A percentile compares a stretch with the other conserved stretches of the same genome.
Conservation (phyloP, 1,139 yeast genomes). For the Maudiozyma humilis region DNA sequence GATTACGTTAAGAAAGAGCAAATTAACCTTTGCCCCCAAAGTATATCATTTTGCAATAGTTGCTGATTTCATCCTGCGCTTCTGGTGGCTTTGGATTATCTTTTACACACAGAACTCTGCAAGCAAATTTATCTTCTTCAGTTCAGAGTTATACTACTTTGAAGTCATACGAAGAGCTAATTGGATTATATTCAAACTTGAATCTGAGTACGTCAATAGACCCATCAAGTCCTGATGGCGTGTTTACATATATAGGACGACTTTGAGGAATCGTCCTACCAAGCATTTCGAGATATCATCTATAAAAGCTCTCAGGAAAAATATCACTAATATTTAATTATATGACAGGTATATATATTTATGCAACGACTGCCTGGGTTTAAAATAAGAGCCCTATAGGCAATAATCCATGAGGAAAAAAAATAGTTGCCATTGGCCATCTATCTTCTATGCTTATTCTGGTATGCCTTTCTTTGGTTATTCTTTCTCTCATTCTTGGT, state of each 20-base stretch:
- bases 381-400: too few species aligned
- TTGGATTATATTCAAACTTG: constrained; percentile 82
- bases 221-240: constrained; percentile 4
- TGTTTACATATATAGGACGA: too few species aligned
- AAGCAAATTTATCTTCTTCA: constrained; percentile 33
- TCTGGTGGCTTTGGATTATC: constrained; percentile 60
- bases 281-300: too few species aligned
- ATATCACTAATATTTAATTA: not conserved
- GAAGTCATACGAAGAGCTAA: constrained; percentile 79
- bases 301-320: too few species aligned
- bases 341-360: not conserved
- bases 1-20: constrained; percentile 31
- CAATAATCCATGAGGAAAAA: not conserved
- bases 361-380: not conserved
- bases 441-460: constrained; percentile 31
- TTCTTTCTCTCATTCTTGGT: constrained; percentile 69
- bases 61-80: constrained; percentile 58
- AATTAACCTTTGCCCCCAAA: constrained; percentile 29
- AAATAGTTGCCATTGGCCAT: not conserved
- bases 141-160: constrained; percentile 55
- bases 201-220: constrained; percentile 48
- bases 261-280: too few species aligned
- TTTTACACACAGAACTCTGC: constrained; percentile 31
- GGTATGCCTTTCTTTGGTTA: constrained; percentile 50
- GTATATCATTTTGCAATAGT: constrained; percentile 49